Percentiles rank a stretch among this genome's conserved stretches.
Evolutionary conservation across 1,284 basidiomycete species (phyloP).

Genomic region (Rhodotorula mucilaginosa): DNA sequence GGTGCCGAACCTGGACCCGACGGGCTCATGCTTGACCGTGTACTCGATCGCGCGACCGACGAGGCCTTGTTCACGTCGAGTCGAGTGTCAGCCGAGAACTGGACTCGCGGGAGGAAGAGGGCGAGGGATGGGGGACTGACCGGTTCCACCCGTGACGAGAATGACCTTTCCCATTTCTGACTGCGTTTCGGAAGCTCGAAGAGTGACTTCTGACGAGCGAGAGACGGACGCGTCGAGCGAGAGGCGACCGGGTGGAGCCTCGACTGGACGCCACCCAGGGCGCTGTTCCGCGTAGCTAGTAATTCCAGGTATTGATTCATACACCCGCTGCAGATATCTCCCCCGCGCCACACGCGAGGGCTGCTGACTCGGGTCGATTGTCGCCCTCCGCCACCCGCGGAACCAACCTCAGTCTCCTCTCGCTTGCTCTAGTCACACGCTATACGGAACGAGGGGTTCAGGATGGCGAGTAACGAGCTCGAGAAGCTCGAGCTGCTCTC

Average conservation of each 20-base stretch:
- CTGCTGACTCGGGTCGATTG: not conserved
- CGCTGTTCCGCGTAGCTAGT: too few species aligned
- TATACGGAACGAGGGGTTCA: not conserved
- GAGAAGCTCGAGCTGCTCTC: slow-evolving; percentile 79
- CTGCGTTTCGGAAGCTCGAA: too few species aligned
- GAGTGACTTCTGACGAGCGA: not conserved
- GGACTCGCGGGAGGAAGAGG: not conserved
- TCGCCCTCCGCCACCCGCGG: not conserved
- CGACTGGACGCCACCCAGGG: too few species aligned
- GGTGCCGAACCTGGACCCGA: slow-evolving; percentile 72
- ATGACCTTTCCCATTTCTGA: slow-evolving; percentile 18
- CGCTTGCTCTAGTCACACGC: not conserved
- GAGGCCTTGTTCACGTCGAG: slow-evolving; percentile 58
- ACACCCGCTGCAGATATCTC: too few species aligned
- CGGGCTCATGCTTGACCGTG: slow-evolving; percentile 71
- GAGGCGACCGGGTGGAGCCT: not conserved
- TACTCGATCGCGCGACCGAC: slow-evolving; percentile 77
- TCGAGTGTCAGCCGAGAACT: not conserved
- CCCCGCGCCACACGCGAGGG: too few species aligned
- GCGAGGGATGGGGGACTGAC: not conserved
- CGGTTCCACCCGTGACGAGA: slow-evolving; percentile 64
- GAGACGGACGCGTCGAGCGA: not conserved
- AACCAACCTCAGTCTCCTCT: not conserved
- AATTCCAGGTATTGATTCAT: too few species aligned
- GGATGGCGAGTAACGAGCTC: slow-evolving; percentile 31